Evolutionary conservation across 805 yeast genomes (phyloP).

Genomic region (Millerozyma acaciae): DNA sequence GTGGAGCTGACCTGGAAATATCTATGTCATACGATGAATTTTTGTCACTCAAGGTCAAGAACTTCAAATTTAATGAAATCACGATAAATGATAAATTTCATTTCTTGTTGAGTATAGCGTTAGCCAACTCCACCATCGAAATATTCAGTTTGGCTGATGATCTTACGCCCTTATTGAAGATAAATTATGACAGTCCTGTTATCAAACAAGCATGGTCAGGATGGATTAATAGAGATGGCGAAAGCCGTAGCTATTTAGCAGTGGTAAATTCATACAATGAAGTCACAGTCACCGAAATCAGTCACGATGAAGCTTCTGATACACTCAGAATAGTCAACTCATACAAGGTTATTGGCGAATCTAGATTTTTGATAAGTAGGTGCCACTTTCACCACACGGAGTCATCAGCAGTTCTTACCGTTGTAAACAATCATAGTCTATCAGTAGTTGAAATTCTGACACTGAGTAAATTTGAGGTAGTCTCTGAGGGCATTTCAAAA

Average conservation of each 20-base stretch:
- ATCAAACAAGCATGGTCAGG: slow-evolving; percentile 12
- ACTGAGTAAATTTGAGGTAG: neutral
- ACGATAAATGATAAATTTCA: neutral
- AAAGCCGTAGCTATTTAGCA: slow-evolving; percentile 2
- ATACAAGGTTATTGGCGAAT: neutral
- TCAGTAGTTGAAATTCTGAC: no score
- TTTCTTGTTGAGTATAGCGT: slow-evolving; percentile 5
- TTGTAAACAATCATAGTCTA: no score
- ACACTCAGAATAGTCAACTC: neutral
- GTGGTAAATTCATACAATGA: slow-evolving; percentile 5
- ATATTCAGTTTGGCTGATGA: slow-evolving; percentile 1
- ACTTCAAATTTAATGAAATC: slow-evolving; percentile 22
- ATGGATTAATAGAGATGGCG: slow-evolving; percentile 5
- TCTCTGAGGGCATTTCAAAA: neutral
- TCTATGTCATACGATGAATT: slow-evolving; percentile 17
- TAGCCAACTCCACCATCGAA: slow-evolving; percentile 1
- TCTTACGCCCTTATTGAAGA: neutral
- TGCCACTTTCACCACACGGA: no score
- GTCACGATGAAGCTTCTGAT: slow-evolving; percentile 1
- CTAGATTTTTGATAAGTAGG: slow-evolving; percentile 8
- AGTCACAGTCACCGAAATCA: slow-evolving; percentile 1
- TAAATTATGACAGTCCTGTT: neutral
- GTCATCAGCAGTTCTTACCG: no score
- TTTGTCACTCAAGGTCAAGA: slow-evolving; percentile 20
- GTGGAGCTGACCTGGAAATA: slow-evolving; percentile 16